Evolutionary conservation across 1,284 basidiomycete species (phyloP), one percentile per base, ranked within the genome.

Genomic region (Malassezia psittaci): DNA sequence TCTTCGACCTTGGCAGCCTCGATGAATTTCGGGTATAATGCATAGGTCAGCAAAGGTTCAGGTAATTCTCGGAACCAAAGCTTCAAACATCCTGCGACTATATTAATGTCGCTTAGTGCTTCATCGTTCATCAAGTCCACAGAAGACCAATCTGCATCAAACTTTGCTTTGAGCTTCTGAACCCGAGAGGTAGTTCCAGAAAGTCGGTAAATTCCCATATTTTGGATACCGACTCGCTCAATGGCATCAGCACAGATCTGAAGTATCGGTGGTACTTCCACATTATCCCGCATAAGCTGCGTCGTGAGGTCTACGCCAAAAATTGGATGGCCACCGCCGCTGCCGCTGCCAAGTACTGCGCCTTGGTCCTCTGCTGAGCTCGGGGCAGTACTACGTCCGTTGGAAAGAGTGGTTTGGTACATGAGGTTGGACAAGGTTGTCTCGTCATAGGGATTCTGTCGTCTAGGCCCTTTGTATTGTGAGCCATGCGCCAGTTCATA

Each of bases 21-120:
- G 64, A 96, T 84, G 77, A 98, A 99, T 9, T 85, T 85, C 72
- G 86, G 82, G 75, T 96, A 90, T 46, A 96, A 79, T 49, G 79
- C 80, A 63, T 81, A 81, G 1, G 93, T 96, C 64, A 99, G 77
- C 47, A 99, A 76, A 21, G 94, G 93, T 75, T 96, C 90, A 11
- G 93, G 93, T 52, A 98, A 79, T 74, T 98, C 94, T 60, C 94
- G 81, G 73, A 99, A 82, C 93, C 93, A 99, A 65, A 91, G 79
- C 77, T 99, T 99, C 59, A 96, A 79, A 42, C 86, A 88, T 52
- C 89, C 88, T 13, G 93, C 83, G 44, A 98, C 86, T 62, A 89
- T 91, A 78, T 94, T 96, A 78, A 98, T 91, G 75, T 99, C 93
- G 29, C 83, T 82, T 33, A 77, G 81, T 33, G 69, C 71, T 52